Base-by-base conservation (phyloP, 2,329 filamentous ascomycete species). In the Pochonia chlamydosporia region DNA sequence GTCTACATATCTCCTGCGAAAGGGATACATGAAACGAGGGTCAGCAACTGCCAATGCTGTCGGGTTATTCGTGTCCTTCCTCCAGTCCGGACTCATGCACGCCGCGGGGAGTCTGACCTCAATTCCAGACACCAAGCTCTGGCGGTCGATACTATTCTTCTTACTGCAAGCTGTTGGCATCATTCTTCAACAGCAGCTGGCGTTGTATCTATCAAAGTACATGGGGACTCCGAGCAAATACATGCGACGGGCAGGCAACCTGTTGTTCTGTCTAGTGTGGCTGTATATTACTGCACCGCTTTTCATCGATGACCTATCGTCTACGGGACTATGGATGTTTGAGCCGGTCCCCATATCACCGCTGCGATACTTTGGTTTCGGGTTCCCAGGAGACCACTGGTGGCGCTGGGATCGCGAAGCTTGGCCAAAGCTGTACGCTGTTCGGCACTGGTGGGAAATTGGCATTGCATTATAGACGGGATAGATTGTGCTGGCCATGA, bases 271-370 rank as follows among this genome's bases (percentile, higher is more conserved):
- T 1, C 52, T 82, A 5, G 56, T 62, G 0, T 96, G 89, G 88
- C 68, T 95, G 50, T 79, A 82, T 46, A 62, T 71, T 14, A 92
- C 87, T 0, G 77, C 78, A 1, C 72, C 72, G 35, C 63, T 82
- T 30, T 73, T 96, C n/a, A 71, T 82, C 10, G 81, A 95, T 59
- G 91, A 96, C 58, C 82, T 95, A 61, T 77, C 84, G 0, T 73
- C 76, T 10, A 78, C 81, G 1, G 89, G 88, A 0, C 59, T 95
- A 0, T 96, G 87, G 87, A 65, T 95, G 13, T 81, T 82, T 51
- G 89, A 96, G 64, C 89, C 89, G 0, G 67, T 95, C n/a, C 89
- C 90, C 0, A 54, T 92, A 8, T 95, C 88, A 46, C 60, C 76
- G 1, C 59, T 90, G n/a, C 73, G 89, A 23, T 78, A 75, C 2